Evolutionary conservation across 257 asterid species (phyloP), one percentile per base, ranked within the genome.

Genomic region (Capsicum chinense): DNA sequence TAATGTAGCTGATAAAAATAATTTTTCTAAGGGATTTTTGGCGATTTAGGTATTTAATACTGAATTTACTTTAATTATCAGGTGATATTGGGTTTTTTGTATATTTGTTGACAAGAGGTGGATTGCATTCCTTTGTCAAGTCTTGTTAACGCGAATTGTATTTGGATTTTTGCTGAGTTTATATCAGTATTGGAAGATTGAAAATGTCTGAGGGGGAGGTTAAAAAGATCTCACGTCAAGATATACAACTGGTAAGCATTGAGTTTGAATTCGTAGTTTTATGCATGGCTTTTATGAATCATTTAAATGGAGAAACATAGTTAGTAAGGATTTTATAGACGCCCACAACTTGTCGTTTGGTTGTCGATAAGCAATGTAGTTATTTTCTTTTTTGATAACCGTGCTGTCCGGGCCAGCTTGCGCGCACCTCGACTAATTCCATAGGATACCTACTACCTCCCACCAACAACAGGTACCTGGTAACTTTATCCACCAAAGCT

Each of bases 171-270:
- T 82, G 6, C 84, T 16, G 5, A 16, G 13, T 5, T 66, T 82
- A 39, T 54, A 26, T n/a, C 66, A 54, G 52, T 48, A 54, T 42
- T 83, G 85, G 47, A 60, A 59, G 56, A 44, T 83, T 84, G 84
- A 83, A 88, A 87, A 94, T 94, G 98, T 86, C 97, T 26, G 87
- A 86, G 79, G 95, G 94, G 82, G 94, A 88, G 81, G 91, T 84
- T 67, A 88, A 93, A 84, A 92, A 88, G 86, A 92, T 91, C 73
- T 88, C 93, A 42, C 86, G 90, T 14, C 92, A 91, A 90, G 97
- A 94, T 86, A 93, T 94, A 86, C 97, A 94, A 85, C 82, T 90
- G 94, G 98, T 93, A 92, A 90, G 95, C 87, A 39, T 26, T 7
- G 15, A 37, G 42, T 80, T 54, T 42, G 50, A 21, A 44, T 47